A percentile compares a stretch with the other conserved stretches of the same genome.
phyloP scores from a whole-genome alignment of 2,329 filamentous ascomycete species.

The Catunica adiposa region DNA sequence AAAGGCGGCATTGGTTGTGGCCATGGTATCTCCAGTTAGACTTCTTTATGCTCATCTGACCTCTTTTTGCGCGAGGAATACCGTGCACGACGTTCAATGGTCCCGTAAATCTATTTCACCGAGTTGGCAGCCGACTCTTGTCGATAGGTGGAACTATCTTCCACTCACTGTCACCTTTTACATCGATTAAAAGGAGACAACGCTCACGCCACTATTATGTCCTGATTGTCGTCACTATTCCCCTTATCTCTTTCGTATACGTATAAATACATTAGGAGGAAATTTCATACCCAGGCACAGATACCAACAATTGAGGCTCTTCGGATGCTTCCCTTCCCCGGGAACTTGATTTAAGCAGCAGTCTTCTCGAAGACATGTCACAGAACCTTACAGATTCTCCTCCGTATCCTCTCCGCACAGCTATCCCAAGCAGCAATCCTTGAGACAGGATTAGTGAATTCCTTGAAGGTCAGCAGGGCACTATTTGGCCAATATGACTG shows the following conservation, averaged over 20 bases:
- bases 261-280: neutral
- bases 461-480: conserved; percentile 3
- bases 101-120: neutral
- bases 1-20: neutral
- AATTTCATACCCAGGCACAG: too few relatives aligned
- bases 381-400: too few relatives aligned
- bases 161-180: neutral
- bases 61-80: neutral
- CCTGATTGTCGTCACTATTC: neutral
- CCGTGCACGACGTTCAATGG: neutral
- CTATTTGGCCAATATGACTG: neutral
- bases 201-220: conserved; percentile 3
- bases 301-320: neutral
- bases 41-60: too few relatives aligned
- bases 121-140: neutral
- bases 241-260: neutral
- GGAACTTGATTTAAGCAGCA: too few relatives aligned
- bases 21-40: too few relatives aligned
- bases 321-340: neutral
- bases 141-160: neutral
- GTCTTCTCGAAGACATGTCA: too few relatives aligned
- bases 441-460: neutral
- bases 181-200: neutral
- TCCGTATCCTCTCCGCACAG: neutral
- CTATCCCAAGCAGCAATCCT: neutral